These are phyloP conservation scores for Hericium rajendrae DNA, from an alignment of 768 basidiomycete genomes.

Conservation along the genomic window DNA sequence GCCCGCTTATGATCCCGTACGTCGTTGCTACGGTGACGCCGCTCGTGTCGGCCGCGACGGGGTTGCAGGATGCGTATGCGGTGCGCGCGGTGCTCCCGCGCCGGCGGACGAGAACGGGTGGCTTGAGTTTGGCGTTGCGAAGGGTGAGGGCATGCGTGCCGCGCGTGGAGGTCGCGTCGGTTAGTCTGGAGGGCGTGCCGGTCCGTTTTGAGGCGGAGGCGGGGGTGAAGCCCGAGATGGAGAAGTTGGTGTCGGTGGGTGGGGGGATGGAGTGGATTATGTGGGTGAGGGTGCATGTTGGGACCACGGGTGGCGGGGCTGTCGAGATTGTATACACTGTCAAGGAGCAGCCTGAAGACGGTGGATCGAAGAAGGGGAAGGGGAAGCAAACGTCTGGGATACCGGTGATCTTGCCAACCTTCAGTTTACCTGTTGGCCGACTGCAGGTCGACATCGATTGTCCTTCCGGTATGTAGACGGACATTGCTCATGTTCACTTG, in stretches of 20 bases:
- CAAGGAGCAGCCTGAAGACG: slow-evolving; percentile 15
- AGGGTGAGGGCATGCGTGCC: slow-evolving; percentile 27
- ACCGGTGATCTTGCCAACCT: slow-evolving; percentile 58
- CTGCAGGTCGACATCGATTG: slow-evolving; percentile 53
- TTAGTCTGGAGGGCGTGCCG: slow-evolving; percentile 56
- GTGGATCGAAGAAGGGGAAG: slow-evolving; percentile 19
- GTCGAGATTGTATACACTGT: slow-evolving; percentile 64
- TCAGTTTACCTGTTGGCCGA: slow-evolving; percentile 56
- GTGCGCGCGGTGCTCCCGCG: slow-evolving; percentile 44
- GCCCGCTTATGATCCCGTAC: slow-evolving; percentile 52
- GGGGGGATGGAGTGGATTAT: slow-evolving; percentile 53
- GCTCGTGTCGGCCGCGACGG: slow-evolving; percentile 21
- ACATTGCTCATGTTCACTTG: too few relatives aligned
- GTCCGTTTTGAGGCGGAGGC: slow-evolving; percentile 48
- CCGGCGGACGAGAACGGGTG: slow-evolving; percentile 57
- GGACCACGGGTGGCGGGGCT: slow-evolving; percentile 38
- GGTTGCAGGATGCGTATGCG: slow-evolving; percentile 40
- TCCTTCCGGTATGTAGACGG: slow-evolving; percentile 36
- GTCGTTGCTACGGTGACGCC: slow-evolving; percentile 46
- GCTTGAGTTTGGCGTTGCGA: slow-evolving; percentile 68
- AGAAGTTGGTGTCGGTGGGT: slow-evolving; percentile 30
- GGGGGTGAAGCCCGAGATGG: slow-evolving; percentile 27
- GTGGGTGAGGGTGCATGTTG: slow-evolving; percentile 56
- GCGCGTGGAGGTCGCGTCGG: slow-evolving; percentile 45
- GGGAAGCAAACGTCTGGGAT: slow-evolving; percentile 23